A percentile compares a stretch with the other conserved stretches of the same genome.
Conservation (phyloP, 2,329 filamentous ascomycete species). For the Penicillium sp. region DNA sequence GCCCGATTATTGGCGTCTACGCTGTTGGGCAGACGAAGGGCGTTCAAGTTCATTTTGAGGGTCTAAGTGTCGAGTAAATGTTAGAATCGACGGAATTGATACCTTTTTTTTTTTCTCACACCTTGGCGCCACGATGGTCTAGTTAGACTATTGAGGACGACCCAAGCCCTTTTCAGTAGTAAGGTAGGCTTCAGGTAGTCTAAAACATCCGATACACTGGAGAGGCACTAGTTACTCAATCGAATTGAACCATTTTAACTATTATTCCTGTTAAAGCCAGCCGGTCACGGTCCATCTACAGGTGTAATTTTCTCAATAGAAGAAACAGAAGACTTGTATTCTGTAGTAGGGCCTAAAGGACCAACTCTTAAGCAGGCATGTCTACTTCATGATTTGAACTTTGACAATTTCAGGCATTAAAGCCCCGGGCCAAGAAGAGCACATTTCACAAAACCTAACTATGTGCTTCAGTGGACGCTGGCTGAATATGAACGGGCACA, state of each 20-base stretch:
- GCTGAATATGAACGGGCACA: conserved; percentile 10
- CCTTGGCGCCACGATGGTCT: not conserved
- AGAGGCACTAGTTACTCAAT: not conserved
- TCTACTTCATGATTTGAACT: conserved; percentile 1
- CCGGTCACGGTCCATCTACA: not conserved
- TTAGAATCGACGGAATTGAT: not conserved
- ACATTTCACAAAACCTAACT: not conserved
- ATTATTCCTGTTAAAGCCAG: not conserved
- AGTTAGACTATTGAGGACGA: conserved; percentile 1
- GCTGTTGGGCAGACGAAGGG: conserved; percentile 15
- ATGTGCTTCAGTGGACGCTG: conserved; percentile 5
- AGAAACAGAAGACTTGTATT: not conserved
- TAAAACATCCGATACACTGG: not conserved
- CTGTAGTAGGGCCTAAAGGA: not conserved
- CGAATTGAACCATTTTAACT: conserved; percentile 1
- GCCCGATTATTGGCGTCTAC: conserved; percentile 38
- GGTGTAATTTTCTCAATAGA: not conserved
- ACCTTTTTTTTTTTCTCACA: conserved; percentile 1
- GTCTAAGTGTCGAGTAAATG: not conserved
- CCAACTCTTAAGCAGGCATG: not conserved
- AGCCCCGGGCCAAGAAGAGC: not conserved
- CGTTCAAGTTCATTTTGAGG: not conserved
- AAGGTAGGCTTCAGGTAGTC: conserved; percentile 1
- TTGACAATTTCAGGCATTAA: not conserved
- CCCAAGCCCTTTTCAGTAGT: not conserved